A percentile compares a stretch with the other conserved stretches of the same genome.
These are phyloP conservation scores for Rhynchospora breviuscula DNA, from an alignment of 176 grass and related monocot species.

Conservation along the genomic window DNA sequence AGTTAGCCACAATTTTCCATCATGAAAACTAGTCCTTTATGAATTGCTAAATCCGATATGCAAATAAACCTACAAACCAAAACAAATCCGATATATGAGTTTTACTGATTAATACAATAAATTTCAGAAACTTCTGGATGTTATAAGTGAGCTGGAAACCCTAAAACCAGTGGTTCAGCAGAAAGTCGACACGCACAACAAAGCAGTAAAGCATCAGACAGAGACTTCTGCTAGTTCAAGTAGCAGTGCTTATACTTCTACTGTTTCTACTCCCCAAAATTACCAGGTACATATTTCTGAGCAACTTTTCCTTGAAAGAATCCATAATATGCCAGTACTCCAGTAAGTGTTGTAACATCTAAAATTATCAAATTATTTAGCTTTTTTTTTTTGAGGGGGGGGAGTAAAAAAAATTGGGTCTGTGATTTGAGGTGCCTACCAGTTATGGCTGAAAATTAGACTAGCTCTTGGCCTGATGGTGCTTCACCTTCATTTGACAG, in stretches of 20 bases:
- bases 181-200: slow-evolving; percentile 55
- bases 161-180: slow-evolving; percentile 77
- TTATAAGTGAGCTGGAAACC: slow-evolving; percentile 82
- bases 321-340: slow-evolving; percentile 13
- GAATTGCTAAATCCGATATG: slow-evolving; percentile 31
- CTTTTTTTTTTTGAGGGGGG: background rate
- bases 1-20: background rate
- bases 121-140: slow-evolving; percentile 73
- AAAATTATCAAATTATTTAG: background rate
- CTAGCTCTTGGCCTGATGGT: background rate
- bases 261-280: slow-evolving; percentile 33
- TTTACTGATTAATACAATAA: slow-evolving; percentile 3
- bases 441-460: background rate
- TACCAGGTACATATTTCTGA: slow-evolving; percentile 48
- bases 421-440: background rate
- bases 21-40: background rate
- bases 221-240: slow-evolving; percentile 32
- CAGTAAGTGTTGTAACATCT: background rate
- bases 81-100: background rate
- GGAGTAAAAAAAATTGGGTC: background rate
- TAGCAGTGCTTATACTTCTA: slow-evolving; percentile 32
- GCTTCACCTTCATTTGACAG: background rate
- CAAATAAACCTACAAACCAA: slow-evolving; percentile 5
- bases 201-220: slow-evolving; percentile 31
- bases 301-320: slow-evolving; percentile 20